Evolutionary conservation across 2,329 filamentous ascomycete species (phyloP).

Genomic region (Pestalotiopsis sp.): DNA sequence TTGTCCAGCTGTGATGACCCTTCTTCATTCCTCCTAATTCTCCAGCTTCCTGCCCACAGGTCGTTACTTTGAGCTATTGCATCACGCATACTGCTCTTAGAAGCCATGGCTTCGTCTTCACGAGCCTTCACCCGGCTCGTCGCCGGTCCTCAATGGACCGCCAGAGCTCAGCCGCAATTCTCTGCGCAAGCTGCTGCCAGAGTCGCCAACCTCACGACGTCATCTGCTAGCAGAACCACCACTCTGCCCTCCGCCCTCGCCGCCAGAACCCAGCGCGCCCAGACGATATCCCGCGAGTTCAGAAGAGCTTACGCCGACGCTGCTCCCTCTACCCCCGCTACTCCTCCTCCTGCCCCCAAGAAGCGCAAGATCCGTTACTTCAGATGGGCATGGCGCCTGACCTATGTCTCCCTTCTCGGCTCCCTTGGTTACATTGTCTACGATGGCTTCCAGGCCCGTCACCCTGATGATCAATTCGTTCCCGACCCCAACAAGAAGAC

Average conservation of each 20-base stretch:
- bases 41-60: not conserved
- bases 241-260: slow-evolving; percentile 31
- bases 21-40: slow-evolving; percentile 1
- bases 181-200: slow-evolving; percentile 26
- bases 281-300: slow-evolving; percentile 39
- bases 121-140: slow-evolving; percentile 40
- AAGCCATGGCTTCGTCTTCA: slow-evolving; percentile 48
- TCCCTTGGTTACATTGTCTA: slow-evolving; percentile 74
- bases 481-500: slow-evolving; percentile 94
- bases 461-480: slow-evolving; percentile 77
- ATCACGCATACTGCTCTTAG: slow-evolving; percentile 20
- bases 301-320: slow-evolving; percentile 53
- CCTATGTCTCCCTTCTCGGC: slow-evolving; percentile 73
- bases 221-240: slow-evolving; percentile 29
- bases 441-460: slow-evolving; percentile 78
- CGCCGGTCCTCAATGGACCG: slow-evolving; percentile 25
- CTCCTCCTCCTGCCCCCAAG: slow-evolving; percentile 44
- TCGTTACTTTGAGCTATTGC: slow-evolving; percentile 15
- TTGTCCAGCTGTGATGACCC: not conserved
- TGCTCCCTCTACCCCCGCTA: slow-evolving; percentile 42
- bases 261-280: slow-evolving; percentile 34
- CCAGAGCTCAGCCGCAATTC: slow-evolving; percentile 20
- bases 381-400: slow-evolving; percentile 81
- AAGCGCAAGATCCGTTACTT: slow-evolving; percentile 68
- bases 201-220: slow-evolving; percentile 27